Base-by-base conservation (phyloP, 352 stramenopile genomes). In the Phytophthora cryptogea region DNA sequence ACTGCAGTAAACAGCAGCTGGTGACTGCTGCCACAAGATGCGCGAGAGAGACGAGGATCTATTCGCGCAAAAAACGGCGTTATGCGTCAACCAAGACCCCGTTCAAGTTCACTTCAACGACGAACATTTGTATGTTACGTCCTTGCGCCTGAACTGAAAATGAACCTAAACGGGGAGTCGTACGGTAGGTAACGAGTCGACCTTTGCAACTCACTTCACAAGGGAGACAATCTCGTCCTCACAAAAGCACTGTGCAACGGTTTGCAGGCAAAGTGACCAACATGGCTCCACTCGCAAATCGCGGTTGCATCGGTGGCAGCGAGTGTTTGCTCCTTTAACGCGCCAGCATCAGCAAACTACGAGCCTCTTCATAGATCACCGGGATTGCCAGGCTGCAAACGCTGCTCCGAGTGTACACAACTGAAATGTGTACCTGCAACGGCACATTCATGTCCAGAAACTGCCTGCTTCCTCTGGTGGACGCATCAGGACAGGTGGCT, bases 1-100 rank as follows among this genome's bases (percentile, higher is more conserved):
- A 1, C 17, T 52, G 44, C 17, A 52, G 48, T 53, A 51, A 59
- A 49, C 49, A 61, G 3, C 58, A 65, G 27, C 53, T 65, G 57
- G 57, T 20, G 49, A 20, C 58, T 66, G 13, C 10, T 27, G 14
- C 42, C 58, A 66, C 58, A 66, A 49, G 43, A 54, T 26, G 8
- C 14, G 17, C 11, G 28, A 4, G 9, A 32, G 32, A 27, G 39
- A 59, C 43, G 33, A 48, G 33, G 17, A 28, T 20, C 16, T 4
- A 20, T 23, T 23, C 20, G 20, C 3, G 6, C 52, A 63, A 28
- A 68, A 35, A 56, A 49, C 10, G 8, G 44, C 23, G 26, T 4
- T 3, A 39, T 50, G 36, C 30, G 55, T 56, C 26, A 55, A 35
- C 30, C 16, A 2, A 2, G 9, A 47, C 31, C 35, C n/a, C 54